Evolutionary conservation across 2,329 filamentous ascomycete species (phyloP), one percentile per base, ranked within the genome.

Genomic region (Coniochaeta prunicola): DNA sequence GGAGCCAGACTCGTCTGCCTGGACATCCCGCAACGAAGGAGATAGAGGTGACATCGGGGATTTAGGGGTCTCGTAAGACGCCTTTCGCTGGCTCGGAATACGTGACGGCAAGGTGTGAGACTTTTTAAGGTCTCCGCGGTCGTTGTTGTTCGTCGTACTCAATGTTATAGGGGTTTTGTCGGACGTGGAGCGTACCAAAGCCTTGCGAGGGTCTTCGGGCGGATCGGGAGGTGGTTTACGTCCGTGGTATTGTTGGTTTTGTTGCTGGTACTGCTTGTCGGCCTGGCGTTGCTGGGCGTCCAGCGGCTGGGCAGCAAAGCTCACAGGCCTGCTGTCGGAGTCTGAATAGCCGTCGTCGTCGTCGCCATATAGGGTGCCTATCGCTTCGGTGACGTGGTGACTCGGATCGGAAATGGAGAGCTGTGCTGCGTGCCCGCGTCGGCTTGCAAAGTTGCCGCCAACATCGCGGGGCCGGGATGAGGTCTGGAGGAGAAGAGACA

Each of bases 351-450:
- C 84, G 68, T 85, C 84, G 65, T 87, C 84, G 68, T 85, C 84
- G 69, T 91, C 88, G 68, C 89, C 90, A 74, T 97, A 96, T 74
- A 96, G 84, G 67, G 92, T 92, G 57, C 91, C 91, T 73, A 96
- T 96, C 60, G 91, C 89, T 73, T 96, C 92, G 59, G 92, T 96
- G 71, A 96, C 91, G 83, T 96, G 92, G 76, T 96, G 91, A 75
- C 83, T 91, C 61, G 92, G 89, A 75, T 96, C 92, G 73, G 90
- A 94, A 72, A 96, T 85, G 59, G 83, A 86, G 56, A 85, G 76
- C 67, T 84, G 80, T 68, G 74, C 81, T 61, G 73, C 73, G 72
- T 85, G 82, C 64, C 82, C 82, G 68, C 82, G 82, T 72, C 81
- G 81, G 71, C 73, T 81, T 65, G 80, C 74, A 73, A 84, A 83